Conservation (phyloP, 169 alveolate species). For the Eimeria acervulina region DNA sequence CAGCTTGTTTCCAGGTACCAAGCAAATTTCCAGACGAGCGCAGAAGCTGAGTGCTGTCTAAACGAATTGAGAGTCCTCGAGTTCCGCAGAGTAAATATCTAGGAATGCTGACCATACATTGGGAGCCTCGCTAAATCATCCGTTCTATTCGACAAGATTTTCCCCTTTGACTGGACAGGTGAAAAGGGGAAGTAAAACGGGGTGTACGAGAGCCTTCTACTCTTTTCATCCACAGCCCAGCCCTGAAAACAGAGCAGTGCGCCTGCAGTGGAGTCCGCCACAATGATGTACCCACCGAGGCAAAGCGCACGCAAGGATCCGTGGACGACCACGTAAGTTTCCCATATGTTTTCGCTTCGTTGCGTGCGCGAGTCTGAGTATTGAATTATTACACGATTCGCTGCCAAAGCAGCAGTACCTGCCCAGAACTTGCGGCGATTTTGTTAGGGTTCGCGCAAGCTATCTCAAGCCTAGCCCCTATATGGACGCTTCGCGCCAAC, state of each 20-base stretch:
- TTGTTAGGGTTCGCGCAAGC: conserved; percentile 31
- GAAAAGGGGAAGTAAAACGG: not conserved
- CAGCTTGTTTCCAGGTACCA: not conserved
- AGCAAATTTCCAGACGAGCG: not conserved
- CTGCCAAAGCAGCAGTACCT: not conserved
- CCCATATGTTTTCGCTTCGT: not conserved
- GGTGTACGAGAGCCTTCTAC: not conserved
- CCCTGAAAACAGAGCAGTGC: not conserved
- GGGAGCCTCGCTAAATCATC: not conserved
- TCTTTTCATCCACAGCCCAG: not conserved
- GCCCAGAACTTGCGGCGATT: not conserved
- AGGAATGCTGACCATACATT: not conserved
- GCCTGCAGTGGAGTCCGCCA: not conserved
- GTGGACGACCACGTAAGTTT: conserved; percentile 66
- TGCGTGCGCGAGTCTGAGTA: not conserved
- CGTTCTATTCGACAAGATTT: not conserved
- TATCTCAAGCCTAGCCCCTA: conserved; percentile 61
- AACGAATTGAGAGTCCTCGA: not conserved
- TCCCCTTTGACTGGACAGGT: not conserved
- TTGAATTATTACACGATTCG: not conserved
- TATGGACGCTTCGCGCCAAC: conserved; percentile 64
- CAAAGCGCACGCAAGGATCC: conserved; percentile 60
- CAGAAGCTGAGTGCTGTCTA: not conserved
- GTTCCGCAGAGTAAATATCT: not conserved
- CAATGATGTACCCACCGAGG: conserved; percentile 71